Evolutionary conservation across 192 early-diverging fungal genomes (phyloP).

Genomic region (Gigaspora rosea): DNA sequence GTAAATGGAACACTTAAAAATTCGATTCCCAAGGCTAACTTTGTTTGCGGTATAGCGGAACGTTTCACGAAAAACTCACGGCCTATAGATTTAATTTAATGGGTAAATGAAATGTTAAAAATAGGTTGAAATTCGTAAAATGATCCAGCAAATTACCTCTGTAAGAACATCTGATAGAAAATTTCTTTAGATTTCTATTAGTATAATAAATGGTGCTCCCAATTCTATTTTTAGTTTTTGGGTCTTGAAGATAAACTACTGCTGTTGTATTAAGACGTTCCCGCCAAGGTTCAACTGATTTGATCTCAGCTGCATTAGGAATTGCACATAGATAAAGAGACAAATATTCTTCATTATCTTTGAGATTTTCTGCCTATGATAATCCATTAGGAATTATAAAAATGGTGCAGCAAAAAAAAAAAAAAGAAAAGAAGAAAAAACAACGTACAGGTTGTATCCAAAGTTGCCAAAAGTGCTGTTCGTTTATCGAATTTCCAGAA

Average conservation of each 20-base stretch:
- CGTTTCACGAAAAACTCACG: conserved; percentile 3
- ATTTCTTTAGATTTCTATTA: conserved; percentile 5
- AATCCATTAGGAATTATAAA: background rate
- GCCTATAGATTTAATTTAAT: background rate
- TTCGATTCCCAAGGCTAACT: background rate
- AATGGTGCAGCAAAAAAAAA: background rate
- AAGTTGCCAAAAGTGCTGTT: conserved; percentile 22
- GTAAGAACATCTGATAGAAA: conserved; percentile 7
- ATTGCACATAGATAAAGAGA: conserved; percentile 9
- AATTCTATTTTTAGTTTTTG: background rate
- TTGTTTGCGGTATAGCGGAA: background rate
- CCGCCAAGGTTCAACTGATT: conserved; percentile 10
- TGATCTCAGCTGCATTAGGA: background rate
- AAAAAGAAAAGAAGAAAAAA: background rate
- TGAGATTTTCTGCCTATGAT: background rate
- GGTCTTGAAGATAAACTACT: background rate
- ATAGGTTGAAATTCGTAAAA: background rate
- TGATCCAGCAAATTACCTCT: background rate
- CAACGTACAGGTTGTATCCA: conserved; percentile 6
- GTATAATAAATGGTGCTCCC: conserved; percentile 16
- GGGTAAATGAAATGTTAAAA: background rate
- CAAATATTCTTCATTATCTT: conserved; percentile 11
- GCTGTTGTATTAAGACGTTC: background rate
- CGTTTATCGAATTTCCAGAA: background rate
- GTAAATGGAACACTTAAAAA: conserved; percentile 12